Percentiles rank a stretch among this genome's conserved stretches.
phyloP scores from a whole-genome alignment of 2,329 filamentous ascomycete genomes.

The Trichophyton simii region DNA sequence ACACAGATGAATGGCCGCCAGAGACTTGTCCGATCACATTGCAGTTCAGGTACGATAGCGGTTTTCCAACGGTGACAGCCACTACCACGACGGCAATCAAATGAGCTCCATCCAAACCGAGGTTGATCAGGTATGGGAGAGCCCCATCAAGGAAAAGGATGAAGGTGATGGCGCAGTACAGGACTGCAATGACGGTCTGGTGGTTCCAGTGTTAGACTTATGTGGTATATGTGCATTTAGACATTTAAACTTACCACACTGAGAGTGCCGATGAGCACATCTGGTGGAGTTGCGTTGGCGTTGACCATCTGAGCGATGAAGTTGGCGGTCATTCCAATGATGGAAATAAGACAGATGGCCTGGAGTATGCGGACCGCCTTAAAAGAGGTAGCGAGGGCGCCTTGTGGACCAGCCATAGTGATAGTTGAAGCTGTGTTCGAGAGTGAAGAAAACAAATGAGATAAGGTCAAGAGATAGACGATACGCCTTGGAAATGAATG shows the following conservation, averaged over 20 bases:
- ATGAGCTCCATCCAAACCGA: constrained; percentile 53
- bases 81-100: constrained; percentile 69
- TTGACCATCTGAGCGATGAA: constrained; percentile 67
- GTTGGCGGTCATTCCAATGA: constrained; percentile 70
- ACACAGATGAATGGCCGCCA: constrained; percentile 38
- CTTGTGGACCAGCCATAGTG: constrained; percentile 44
- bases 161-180: constrained; percentile 69
- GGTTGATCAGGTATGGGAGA: constrained; percentile 59
- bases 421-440: background rate
- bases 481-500: background rate
- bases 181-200: constrained; percentile 62
- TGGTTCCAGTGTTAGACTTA: background rate
- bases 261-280: constrained; percentile 64
- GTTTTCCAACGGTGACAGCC: constrained; percentile 64
- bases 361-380: constrained; percentile 60
- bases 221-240: background rate
- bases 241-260: constrained; percentile 52
- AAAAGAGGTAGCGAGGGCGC: constrained; percentile 68
- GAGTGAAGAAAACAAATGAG: background rate
- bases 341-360: constrained; percentile 56
- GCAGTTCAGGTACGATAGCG: constrained; percentile 68
- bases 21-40: constrained; percentile 39
- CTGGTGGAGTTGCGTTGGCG: constrained; percentile 52
- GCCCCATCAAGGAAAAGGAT: constrained; percentile 69
- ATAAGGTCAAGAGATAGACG: background rate